Conservation (phyloP, 495 filamentous ascomycete species). For the Aspergillus incahuasiensis region DNA sequence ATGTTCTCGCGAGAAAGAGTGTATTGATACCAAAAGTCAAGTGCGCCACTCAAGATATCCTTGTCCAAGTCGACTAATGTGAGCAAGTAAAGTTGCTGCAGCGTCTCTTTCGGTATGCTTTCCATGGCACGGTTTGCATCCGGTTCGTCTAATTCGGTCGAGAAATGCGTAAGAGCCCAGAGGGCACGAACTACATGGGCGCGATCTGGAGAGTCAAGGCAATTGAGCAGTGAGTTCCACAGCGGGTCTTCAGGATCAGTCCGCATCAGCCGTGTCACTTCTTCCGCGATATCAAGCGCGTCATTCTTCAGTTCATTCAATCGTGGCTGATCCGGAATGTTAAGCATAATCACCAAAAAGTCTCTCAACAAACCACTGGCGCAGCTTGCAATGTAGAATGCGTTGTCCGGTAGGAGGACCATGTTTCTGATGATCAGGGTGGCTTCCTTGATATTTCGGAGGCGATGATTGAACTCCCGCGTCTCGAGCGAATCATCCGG, state of each 20-base stretch:
- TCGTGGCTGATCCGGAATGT: conserved; percentile 67
- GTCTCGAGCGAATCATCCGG: conserved; percentile 68
- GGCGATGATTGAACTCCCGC: conserved; percentile 61
- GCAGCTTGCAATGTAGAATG: conserved; percentile 68
- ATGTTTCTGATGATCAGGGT: conserved; percentile 89
- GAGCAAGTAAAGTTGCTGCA: conserved; percentile 72
- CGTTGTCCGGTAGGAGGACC: conserved; percentile 85
- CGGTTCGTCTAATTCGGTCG: conserved; percentile 72
- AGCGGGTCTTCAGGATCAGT: conserved; percentile 69
- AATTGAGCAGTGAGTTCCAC: conserved; percentile 67
- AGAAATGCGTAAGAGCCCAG: conserved; percentile 80
- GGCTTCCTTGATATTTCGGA: conserved; percentile 79
- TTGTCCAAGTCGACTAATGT: conserved; percentile 80
- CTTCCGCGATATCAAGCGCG: conserved; percentile 88
- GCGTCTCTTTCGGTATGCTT: conserved; percentile 57
- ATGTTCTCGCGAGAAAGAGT: conserved; percentile 84
- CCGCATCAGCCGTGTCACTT: conserved; percentile 72
- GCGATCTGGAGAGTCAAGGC: conserved; percentile 70
- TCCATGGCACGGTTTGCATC: conserved; percentile 61
- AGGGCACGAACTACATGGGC: conserved; percentile 82
- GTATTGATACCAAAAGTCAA: conserved; percentile 96
- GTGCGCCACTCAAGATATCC: conserved; percentile 75
- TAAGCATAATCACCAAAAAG: conserved; percentile 73
- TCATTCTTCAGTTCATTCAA: conserved; percentile 87
- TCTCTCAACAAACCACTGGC: conserved; percentile 64